Evolutionary conservation across 805 yeast genomes (phyloP).

Genomic region (Lachancea lanzarotensis): DNA sequence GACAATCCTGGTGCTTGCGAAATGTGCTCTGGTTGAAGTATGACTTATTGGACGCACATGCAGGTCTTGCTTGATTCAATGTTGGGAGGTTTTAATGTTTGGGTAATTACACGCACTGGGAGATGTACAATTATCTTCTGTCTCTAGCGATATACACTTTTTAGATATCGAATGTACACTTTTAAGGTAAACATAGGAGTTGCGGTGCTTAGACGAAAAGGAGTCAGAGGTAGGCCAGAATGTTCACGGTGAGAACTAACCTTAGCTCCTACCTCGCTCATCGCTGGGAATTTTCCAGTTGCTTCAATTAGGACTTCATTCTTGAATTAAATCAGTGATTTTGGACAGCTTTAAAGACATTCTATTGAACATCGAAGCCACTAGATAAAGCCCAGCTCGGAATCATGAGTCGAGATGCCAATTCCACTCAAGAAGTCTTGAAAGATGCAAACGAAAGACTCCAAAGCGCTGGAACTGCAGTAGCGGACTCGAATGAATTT

Average conservation of each 20-base stretch:
- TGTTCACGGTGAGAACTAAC: too few species aligned
- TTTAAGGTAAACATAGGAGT: neutral
- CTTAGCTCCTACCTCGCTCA: too few species aligned
- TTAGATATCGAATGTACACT: slow-evolving; percentile 2
- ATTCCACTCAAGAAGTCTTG: neutral
- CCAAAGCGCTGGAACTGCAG: slow-evolving; percentile 6
- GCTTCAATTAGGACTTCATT: too few species aligned
- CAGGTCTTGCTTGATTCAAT: neutral
- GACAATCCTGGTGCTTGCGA: slow-evolving; percentile 96
- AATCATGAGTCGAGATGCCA: neutral
- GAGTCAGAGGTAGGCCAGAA: too few species aligned
- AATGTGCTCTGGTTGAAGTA: slow-evolving; percentile 91
- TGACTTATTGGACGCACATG: neutral
- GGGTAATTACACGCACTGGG: neutral
- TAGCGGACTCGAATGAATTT: slow-evolving; percentile 2
- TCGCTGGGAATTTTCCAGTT: too few species aligned
- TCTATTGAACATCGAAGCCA: neutral
- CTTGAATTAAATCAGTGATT: too few species aligned
- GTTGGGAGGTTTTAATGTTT: neutral
- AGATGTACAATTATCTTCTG: neutral
- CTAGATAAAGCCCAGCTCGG: neutral
- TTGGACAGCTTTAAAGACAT: too few species aligned
- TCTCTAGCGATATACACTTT: neutral
- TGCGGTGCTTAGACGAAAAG: too few species aligned
- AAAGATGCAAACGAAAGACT: neutral